Percentiles rank a stretch among this genome's conserved stretches.
Conservation (phyloP, 495 filamentous ascomycete species). For the Antarctomyces pellizariae region DNA sequence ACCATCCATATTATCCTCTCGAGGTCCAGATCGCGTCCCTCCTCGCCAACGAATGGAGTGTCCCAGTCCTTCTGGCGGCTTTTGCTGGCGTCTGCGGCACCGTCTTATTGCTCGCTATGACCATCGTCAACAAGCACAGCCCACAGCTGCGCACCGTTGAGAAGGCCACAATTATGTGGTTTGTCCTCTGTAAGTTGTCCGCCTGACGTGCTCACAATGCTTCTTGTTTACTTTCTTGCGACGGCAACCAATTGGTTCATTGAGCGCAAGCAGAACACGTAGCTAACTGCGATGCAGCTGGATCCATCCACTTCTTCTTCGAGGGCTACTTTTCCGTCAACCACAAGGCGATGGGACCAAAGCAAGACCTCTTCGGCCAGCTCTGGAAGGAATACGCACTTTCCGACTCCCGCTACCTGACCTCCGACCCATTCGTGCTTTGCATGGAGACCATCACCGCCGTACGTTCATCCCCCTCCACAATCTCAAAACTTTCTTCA, state of each 20-base stretch:
- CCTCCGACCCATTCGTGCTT: conserved; percentile 23
- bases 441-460: conserved; percentile 31
- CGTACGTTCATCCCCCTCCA: conserved; percentile 9
- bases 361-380: conserved; percentile 24
- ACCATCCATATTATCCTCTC: conserved; percentile 43
- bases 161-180: conserved; percentile 38
- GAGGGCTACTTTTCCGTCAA: conserved; percentile 28
- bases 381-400: conserved; percentile 34
- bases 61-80: conserved; percentile 26
- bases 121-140: conserved; percentile 21
- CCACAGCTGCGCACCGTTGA: conserved; percentile 25
- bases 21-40: conserved; percentile 32
- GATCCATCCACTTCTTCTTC: conserved; percentile 29
- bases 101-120: conserved; percentile 26
- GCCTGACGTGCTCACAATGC: conserved; percentile 2
- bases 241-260: conserved; percentile 49
- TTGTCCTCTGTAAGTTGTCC: conserved; percentile 34
- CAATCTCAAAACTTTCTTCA: conserved; percentile 26
- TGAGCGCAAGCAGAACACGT: conserved; percentile 20
- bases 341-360: conserved; percentile 17
- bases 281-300: conserved; percentile 14
- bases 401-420: conserved; percentile 31
- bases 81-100: conserved; percentile 26
- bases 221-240: conserved; percentile 15
- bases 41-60: conserved; percentile 30